Base-by-base conservation (phyloP, 352 stramenopile species). In the Phytophthora chlamydospora region DNA sequence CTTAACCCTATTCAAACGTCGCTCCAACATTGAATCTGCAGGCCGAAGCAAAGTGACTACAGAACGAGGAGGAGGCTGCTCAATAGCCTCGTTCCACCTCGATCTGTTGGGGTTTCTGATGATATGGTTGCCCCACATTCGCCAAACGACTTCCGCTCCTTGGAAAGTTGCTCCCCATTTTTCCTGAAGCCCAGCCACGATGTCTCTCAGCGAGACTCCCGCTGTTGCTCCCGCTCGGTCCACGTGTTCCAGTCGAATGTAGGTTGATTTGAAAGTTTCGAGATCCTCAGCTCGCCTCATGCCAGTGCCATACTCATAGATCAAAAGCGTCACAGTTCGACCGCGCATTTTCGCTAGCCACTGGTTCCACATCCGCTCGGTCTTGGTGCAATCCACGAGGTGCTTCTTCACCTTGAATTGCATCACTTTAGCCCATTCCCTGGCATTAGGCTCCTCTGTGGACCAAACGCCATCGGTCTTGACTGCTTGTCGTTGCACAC, bases 341-440 rank as follows among this genome's bases (percentile, higher is more conserved):
- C 47, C 34, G 4, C 43, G 62, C 1, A 14, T 38, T 4, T 6
- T 43, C n/a, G 19, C 35, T 2, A 70, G n/a, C 54, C 54, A 70
- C 4, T 45, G 33, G 19, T 61, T 29, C 48, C 54, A 70, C 4
- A 42, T 35, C n/a, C 58, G 34, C 3, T 48, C 36, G 0, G 47
- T 31, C 42, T 57, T 57, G 1, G 41, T 41, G 12, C 2, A 58
- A 6, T 64, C 40, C 2, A 65, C 14, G 8, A 39, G 4, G 14
- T 57, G 53, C 0, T 31, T 21, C 34, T 65, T 65, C n/a, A 35
- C 35, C 34, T 52, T 51, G 14, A 65, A 70, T 29, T 63, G 60
- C 54, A 70, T 66, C 36, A 58, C 11, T 19, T 12, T 45, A 7
- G 12, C 0, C 54, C 62, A 70, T 6, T 53, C 29, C 1, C 14